Conservation (phyloP, 306 rosid species). For the Begonia fuchsioides region DNA sequence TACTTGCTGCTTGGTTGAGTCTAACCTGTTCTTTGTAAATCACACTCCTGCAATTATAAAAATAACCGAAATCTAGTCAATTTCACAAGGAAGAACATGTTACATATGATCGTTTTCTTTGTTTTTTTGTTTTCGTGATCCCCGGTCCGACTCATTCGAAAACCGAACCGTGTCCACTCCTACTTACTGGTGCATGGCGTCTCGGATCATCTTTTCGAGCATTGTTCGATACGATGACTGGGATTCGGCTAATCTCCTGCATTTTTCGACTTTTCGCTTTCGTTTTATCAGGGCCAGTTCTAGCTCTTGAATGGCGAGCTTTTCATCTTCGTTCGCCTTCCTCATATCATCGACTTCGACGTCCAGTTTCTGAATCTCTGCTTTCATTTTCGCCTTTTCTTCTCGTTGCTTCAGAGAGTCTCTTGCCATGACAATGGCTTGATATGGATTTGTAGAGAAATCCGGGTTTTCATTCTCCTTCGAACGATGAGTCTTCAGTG, state of each 20-base stretch:
- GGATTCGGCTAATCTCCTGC: conserved; percentile 78
- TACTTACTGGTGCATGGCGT: conserved; percentile 98
- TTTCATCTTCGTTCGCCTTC: conserved; percentile 74
- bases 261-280: conserved; percentile 65
- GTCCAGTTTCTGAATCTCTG: conserved; percentile 53
- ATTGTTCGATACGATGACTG: conserved; percentile 68
- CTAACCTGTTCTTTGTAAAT: conserved; percentile 91
- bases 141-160: too few species aligned
- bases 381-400: conserved; percentile 47
- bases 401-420: conserved; percentile 80
- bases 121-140: too few species aligned
- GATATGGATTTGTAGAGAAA: conserved; percentile 41
- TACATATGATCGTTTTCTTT: neutral
- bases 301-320: conserved; percentile 50
- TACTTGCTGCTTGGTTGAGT: conserved; percentile 77
- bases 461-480: conserved; percentile 77
- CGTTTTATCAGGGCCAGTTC: conserved; percentile 55
- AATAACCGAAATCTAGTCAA: conserved; percentile 1
- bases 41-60: conserved; percentile 54
- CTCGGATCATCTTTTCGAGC: conserved; percentile 95
- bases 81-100: neutral
- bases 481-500: conserved; percentile 22
- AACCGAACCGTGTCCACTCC: too few species aligned
- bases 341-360: conserved; percentile 55
- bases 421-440: conserved; percentile 78